Evolutionary conservation across 352 stramenopile species (phyloP).

Genomic region (Blastocystis sp.): DNA sequence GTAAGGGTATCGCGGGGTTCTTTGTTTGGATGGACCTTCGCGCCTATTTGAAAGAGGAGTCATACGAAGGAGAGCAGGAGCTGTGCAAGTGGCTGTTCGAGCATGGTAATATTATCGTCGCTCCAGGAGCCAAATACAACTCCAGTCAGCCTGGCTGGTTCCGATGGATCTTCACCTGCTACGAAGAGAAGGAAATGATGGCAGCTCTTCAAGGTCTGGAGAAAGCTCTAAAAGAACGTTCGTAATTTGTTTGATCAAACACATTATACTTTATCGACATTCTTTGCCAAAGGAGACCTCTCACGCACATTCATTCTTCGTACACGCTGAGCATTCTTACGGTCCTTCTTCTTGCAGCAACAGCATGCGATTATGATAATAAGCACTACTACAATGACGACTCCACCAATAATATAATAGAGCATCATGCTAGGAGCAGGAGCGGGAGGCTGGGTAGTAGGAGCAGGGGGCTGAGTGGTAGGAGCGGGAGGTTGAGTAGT

Average conservation of each 20-base stretch:
- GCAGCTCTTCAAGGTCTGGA: constrained; percentile 16
- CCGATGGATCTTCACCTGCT: constrained; percentile 58
- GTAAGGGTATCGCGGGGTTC: constrained; percentile 30
- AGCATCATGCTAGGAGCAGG: not conserved
- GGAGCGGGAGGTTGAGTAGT: not conserved
- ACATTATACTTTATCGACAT: not conserved
- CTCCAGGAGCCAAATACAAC: constrained; percentile 27
- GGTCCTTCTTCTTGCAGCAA: not conserved
- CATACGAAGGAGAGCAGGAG: constrained; percentile 53
- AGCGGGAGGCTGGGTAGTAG: not conserved
- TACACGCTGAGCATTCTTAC: not conserved
- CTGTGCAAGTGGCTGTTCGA: constrained; percentile 60
- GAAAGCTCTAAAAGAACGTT: constrained; percentile 27
- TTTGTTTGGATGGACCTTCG: constrained; percentile 46
- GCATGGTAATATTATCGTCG: constrained; percentile 53
- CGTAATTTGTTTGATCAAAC: not conserved
- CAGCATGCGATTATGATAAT: not conserved
- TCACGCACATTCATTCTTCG: not conserved
- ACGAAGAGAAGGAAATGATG: constrained; percentile 47
- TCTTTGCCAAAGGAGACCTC: not conserved
- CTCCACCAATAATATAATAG: not conserved
- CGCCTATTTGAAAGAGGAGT: constrained; percentile 54
- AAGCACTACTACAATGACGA: not conserved
- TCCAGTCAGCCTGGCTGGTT: constrained; percentile 9
- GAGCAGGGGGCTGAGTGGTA: not conserved